Base-by-base conservation (phyloP, 2,329 filamentous ascomycete species). In the Diaporthe sp. region DNA sequence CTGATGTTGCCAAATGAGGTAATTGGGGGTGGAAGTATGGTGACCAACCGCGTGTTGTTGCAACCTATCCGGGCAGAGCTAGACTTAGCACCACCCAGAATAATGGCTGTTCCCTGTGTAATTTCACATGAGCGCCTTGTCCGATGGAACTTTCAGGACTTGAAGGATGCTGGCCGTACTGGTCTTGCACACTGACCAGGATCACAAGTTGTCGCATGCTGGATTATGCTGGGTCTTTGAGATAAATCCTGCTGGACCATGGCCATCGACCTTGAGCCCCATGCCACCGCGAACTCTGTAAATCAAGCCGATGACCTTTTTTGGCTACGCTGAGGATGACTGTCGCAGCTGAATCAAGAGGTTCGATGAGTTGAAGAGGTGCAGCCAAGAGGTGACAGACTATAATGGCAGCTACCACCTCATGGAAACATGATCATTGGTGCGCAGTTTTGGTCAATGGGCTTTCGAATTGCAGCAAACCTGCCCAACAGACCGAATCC, bases 11-110 rank as follows among this genome's bases (percentile, higher is more conserved):
- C 34, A 44, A 37, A 65, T 37, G 4, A 46, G 71, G 25, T 9
- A 62, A 44, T 19, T 55, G 17, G 44, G 17, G 28, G n/a, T 22
- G 37, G 15, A 65, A 22, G 34, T 69, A 28, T 28, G 22, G 17
- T 55, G 19, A 53, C 46, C 65, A 42, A 55, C 31, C 34, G 31
- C 22, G 34, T 69, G n/a, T 69, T 53, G n/a, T 39, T 42, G 65
- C 46, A 69, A 13, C n/a, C 44, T 25, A 25, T 15, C 42, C 15
- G 34, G n/a, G 34, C 42, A 8, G 25, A n/a, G n/a, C 49, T 53
- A 28, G 15, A 39, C 65, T n/a, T 39, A 28, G 46, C 65, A 69
- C 34, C 49, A 39, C 37, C 49, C 65, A 69, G 25, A 55, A 31
- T 55, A 19, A 42, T 22, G 34, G 34, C 65, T 28, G 65, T 31